Conservation (phyloP, 768 basidiomycete species). For the Rhodotorula taiwanensis region DNA sequence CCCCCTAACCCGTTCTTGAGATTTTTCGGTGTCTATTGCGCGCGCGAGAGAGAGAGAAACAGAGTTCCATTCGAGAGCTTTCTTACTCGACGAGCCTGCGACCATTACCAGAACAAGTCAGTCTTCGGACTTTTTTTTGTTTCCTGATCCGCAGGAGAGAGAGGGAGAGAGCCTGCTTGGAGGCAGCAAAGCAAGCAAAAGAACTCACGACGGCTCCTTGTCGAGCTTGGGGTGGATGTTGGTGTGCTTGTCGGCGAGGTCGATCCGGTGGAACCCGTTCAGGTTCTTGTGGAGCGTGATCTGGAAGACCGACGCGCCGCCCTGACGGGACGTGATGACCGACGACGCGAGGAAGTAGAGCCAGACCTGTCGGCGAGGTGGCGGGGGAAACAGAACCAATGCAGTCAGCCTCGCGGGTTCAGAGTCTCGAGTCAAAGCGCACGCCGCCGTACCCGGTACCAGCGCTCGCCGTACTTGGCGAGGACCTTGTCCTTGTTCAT, state of each 20-base stretch:
- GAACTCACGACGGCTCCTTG: slow-evolving; percentile 26
- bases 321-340: slow-evolving; percentile 77
- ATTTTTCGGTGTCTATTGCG: no score
- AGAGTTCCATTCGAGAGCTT: no score
- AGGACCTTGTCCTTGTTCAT: slow-evolving; percentile 82
- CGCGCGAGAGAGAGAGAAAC: no score
- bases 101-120: not conserved
- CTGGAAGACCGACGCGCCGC: slow-evolving; percentile 78
- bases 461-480: slow-evolving; percentile 80
- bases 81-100: slow-evolving; percentile 21
- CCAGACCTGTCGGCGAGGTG: slow-evolving; percentile 56
- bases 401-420: not conserved
- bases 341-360: slow-evolving; percentile 92
- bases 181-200: not conserved
- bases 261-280: slow-evolving; percentile 86
- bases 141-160: not conserved
- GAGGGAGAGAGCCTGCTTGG: not conserved
- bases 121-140: not conserved
- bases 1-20: no score
- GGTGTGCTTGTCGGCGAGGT: slow-evolving; percentile 68
- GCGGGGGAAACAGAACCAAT: not conserved
- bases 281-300: slow-evolving; percentile 97
- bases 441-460: slow-evolving; percentile 72
- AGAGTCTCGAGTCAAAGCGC: no score
- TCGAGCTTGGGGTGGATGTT: slow-evolving; percentile 32